phyloP scores from a whole-genome alignment of 805 yeast genomes.

The Wickerhamomyces chaumierensis region DNA sequence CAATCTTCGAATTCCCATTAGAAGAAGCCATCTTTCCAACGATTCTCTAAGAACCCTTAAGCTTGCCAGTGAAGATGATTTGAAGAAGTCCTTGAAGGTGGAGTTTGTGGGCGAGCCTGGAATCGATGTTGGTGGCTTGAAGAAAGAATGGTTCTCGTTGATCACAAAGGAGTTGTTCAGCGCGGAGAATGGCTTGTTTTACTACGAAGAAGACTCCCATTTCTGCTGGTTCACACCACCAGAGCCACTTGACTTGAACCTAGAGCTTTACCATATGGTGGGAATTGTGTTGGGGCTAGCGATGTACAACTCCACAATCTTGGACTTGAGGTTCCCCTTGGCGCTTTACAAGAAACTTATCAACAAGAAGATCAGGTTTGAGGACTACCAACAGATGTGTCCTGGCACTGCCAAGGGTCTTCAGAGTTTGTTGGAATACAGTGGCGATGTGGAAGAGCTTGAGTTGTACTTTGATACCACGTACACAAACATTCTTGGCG shows the following conservation, averaged over 20 bases:
- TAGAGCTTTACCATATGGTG: slow-evolving; percentile 58
- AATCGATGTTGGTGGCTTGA: slow-evolving; percentile 89
- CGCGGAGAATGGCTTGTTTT: slow-evolving; percentile 57
- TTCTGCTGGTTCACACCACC: slow-evolving; percentile 65
- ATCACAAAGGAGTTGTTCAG: slow-evolving; percentile 60
- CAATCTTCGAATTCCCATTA: slow-evolving; percentile 53
- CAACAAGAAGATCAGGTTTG: slow-evolving; percentile 38
- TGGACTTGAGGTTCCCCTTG: slow-evolving; percentile 69
- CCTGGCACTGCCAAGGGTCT: slow-evolving; percentile 56
- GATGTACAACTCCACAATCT: slow-evolving; percentile 77
- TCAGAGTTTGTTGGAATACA: slow-evolving; percentile 31
- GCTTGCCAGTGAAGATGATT: slow-evolving; percentile 37
- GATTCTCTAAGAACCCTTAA: slow-evolving; percentile 66
- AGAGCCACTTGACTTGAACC: slow-evolving; percentile 27
- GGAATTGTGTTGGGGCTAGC: slow-evolving; percentile 89
- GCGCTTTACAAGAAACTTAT: slow-evolving; percentile 69
- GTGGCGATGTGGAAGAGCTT: slow-evolving; percentile 34
- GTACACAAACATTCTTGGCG: slow-evolving; percentile 38
- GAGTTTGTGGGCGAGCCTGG: slow-evolving; percentile 87
- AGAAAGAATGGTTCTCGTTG: slow-evolving; percentile 86
- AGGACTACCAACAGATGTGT: slow-evolving; percentile 56
- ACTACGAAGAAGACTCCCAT: slow-evolving; percentile 55
- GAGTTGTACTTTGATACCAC: slow-evolving; percentile 53
- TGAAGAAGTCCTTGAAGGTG: slow-evolving; percentile 65
- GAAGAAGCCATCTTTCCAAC: slow-evolving; percentile 53